These are phyloP conservation scores for Phyllosticta capitalensis DNA, from an alignment of 2,329 filamentous ascomycete genomes.

Conservation along the genomic window DNA sequence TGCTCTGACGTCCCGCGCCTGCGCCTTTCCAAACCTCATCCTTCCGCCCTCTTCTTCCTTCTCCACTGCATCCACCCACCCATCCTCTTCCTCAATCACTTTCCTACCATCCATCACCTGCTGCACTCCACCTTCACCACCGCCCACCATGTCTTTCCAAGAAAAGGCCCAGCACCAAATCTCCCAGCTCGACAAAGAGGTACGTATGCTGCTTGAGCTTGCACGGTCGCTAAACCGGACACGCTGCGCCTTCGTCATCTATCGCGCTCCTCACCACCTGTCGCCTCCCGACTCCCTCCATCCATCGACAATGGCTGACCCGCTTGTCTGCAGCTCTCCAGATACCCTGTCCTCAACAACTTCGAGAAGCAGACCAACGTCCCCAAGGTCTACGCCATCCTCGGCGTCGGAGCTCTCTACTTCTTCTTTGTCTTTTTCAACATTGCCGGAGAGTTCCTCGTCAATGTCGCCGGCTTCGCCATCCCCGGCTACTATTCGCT, in stretches of 20 bases:
- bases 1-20: background rate
- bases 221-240: background rate
- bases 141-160: slow-evolving; percentile 59
- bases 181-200: slow-evolving; percentile 73
- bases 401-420: slow-evolving; percentile 68
- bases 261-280: slow-evolving; percentile 2
- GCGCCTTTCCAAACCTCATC: slow-evolving; percentile 6
- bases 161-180: slow-evolving; percentile 70
- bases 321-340: slow-evolving; percentile 54
- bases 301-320: slow-evolving; percentile 1
- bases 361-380: slow-evolving; percentile 75
- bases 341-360: slow-evolving; percentile 75
- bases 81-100: slow-evolving; percentile 1
- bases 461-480: slow-evolving; percentile 76
- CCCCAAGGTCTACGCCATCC: slow-evolving; percentile 75
- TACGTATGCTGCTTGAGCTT: slow-evolving; percentile 36
- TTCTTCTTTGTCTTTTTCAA: slow-evolving; percentile 92
- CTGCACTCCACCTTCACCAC: slow-evolving; percentile 5
- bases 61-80: background rate
- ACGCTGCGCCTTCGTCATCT: background rate
- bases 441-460: slow-evolving; percentile 78
- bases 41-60: slow-evolving; percentile 6
- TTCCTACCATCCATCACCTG: background rate
- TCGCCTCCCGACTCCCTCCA: background rate
- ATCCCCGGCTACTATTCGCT: slow-evolving; percentile 81